A percentile compares a stretch with the other conserved stretches of the same genome.
Conservation (phyloP, 768 basidiomycete genomes). For the Cytidiella melzeri region DNA sequence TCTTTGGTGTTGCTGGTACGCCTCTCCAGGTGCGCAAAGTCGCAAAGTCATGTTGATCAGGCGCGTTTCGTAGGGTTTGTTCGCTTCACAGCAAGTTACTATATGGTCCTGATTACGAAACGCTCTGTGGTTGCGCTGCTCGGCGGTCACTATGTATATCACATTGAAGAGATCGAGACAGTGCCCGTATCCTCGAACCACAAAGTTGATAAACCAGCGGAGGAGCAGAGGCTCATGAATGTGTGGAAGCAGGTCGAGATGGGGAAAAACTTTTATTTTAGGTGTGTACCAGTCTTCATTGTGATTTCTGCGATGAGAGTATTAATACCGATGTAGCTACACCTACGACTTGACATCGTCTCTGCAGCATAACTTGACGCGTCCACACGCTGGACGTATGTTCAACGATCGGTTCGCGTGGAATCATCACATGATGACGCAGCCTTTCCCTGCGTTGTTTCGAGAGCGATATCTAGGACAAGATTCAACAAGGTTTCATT, state of each 20-base stretch:
- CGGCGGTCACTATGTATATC: slow-evolving; percentile 94
- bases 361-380: slow-evolving; percentile 84
- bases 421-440: slow-evolving; percentile 84
- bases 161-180: slow-evolving; percentile 88
- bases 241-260: slow-evolving; percentile 96
- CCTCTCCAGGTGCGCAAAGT: neutral
- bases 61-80: slow-evolving; percentile 65
- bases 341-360: slow-evolving; percentile 98
- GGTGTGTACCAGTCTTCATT: slow-evolving; percentile 36
- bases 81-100: slow-evolving; percentile 93
- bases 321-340: slow-evolving; percentile 52
- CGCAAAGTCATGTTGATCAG: neutral
- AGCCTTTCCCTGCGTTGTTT: slow-evolving; percentile 41
- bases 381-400: slow-evolving; percentile 47
- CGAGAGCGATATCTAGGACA: neutral
- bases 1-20: slow-evolving; percentile 80
- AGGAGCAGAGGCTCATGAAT: slow-evolving; percentile 84
- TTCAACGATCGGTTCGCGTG: slow-evolving; percentile 91
- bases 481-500: slow-evolving; percentile 46
- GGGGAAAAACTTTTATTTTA: slow-evolving; percentile 99
- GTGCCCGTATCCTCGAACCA: slow-evolving; percentile 71
- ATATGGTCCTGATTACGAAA: slow-evolving; percentile 87
- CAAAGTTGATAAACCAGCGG: slow-evolving; percentile 80
- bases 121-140: slow-evolving; percentile 89
- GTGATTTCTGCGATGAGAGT: neutral